Base-by-base conservation (phyloP, 768 basidiomycete species). In the Hygrocybe coccinea region DNA sequence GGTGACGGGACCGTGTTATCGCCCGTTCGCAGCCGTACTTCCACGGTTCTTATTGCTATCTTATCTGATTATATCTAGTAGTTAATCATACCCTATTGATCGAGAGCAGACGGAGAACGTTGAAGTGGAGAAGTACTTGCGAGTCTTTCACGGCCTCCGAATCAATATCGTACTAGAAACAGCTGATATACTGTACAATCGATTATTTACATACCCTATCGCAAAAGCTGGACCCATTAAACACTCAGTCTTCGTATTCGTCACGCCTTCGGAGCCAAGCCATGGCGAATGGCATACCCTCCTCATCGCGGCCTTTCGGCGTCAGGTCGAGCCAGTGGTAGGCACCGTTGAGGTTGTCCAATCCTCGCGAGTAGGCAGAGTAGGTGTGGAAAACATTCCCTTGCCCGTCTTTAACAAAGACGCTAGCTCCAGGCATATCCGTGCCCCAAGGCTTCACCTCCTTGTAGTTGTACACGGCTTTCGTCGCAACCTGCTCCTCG, bases 241-340 rank as follows among this genome's bases (percentile, higher is more conserved):
- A n/a, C n/a, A n/a, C n/a, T 29, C 11, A 47, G 19, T 54, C 25
- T 14, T 46, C 41, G 44, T 47, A 54, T 54, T 54, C 53, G 44
- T 54, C 53, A 36, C 34, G 41, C 24, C 53, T 44, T 22, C 53
- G 29, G 21, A 54, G 12, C 53, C 53, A 54, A 17, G 53, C 39
- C 43, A 34, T 36, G 15, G 9, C 19, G 22, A 1, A 33, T 22
- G 41, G 21, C 52, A 41, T 7, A 24, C 33, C 25, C 14, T 5
- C 44, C 35, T 54, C 53, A 21, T 47, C 53, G 11, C 53, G 39
- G 4, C 53, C 53, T 29, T 54, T 54, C 34, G 53, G 53, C 6
- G 53, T 54, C 19, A 54, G 22, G 24, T 54, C 53, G 25, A 54
- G 53, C 53, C 53, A 54, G 9, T 54, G 21, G 45, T 54, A 54